Evolutionary conservation across 805 yeast species (phyloP), one percentile per base, ranked within the genome.

Genomic region (Wickerhamomyces bovis): DNA sequence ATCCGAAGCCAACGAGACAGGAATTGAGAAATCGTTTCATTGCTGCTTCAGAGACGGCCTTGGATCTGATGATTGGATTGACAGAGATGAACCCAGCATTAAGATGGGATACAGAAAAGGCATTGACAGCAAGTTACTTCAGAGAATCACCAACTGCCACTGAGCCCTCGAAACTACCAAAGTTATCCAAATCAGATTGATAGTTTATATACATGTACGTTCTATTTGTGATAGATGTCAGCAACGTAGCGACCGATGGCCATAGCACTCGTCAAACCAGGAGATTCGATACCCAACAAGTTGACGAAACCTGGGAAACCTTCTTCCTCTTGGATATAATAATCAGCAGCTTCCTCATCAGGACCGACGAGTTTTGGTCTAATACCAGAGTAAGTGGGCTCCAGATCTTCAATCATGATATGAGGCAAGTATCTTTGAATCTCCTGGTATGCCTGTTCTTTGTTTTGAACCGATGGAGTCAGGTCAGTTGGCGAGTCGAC

Each of bases 21-120:
- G 97, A 90, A 64, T 68, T 89, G 48, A 74, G 95, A 57, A 83
- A 80, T 53, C 67, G 97, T 52, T 90, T 90, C 62, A 80, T 88
- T 38, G 97, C 97, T 0, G 97, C 97, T 2, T 85, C 92, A 8
- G 96, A 87, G 46, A 71, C 73, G 43, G 96, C 97, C 0, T 66
- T 90, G 42, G 89, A 85, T 52, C 66, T 89, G 47, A 74, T 90
- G 78, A 73, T 77, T 47, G 77, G 78, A 1, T 73, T 90, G 84
- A 74, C 92, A 7, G 76, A 73, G 35, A 69, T 89, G 72, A 88
- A 89, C 57, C 98, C 97, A 1, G 70, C 75, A n/a, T 71, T 76
- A 52, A 72, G 98, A 55, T 77, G 83, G 67, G 73, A 75, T 43
- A 78, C 89, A 45, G 75, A 75, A 8, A 70, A 70, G 49, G 89